Conservation (phyloP, 441 rosid genomes). For the Erodium trifolium region DNA sequence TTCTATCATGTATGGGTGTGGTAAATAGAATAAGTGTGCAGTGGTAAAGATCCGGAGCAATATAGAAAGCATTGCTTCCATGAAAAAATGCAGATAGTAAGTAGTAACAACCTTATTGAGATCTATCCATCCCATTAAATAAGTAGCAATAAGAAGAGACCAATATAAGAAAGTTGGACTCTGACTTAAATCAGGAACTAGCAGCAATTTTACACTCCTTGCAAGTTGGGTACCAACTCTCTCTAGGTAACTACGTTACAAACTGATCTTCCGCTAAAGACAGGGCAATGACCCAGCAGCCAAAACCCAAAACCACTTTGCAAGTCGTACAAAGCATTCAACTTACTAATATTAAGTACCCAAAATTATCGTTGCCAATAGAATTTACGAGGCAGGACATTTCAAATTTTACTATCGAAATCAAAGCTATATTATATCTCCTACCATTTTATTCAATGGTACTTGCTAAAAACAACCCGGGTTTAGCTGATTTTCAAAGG, state of each 20-base stretch:
- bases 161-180: not conserved
- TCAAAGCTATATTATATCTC: not conserved
- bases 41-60: not conserved
- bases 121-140: not conserved
- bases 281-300: not conserved
- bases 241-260: not conserved
- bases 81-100: not conserved
- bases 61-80: not conserved
- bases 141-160: not conserved
- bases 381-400: not conserved
- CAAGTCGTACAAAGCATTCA: not conserved
- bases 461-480: not conserved
- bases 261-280: not conserved
- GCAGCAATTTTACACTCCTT: not conserved
- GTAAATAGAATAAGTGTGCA: not conserved
- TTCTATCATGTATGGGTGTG: not conserved
- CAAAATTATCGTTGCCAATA: not conserved
- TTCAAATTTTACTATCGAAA: not conserved
- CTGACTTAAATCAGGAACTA: constrained; percentile 1
- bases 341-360: constrained; percentile 6
- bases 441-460: not conserved
- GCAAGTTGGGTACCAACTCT: not conserved
- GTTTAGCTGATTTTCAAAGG: not conserved
- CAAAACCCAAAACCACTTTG: not conserved
- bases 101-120: not conserved